Percentiles rank a stretch among this genome's conserved stretches.
Evolutionary conservation across 306 rosid species (phyloP).

Genomic region (Fragaria ananassa): DNA sequence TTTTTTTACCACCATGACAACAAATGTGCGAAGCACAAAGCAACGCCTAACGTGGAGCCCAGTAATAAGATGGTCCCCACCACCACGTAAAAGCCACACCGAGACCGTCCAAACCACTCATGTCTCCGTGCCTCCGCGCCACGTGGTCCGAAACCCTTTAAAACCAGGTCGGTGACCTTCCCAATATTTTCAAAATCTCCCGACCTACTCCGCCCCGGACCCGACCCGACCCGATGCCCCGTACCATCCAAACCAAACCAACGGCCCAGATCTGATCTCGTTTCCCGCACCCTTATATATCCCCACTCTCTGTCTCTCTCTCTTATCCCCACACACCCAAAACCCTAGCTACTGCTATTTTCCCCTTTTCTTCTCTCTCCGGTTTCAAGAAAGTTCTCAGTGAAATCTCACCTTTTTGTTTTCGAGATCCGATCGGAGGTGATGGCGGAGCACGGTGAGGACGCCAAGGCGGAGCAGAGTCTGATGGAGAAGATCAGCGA

Average conservation of each 20-base stretch:
- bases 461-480: slow-evolving; percentile 34
- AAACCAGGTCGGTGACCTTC: slow-evolving; percentile 25
- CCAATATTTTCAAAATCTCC: slow-evolving; percentile 1
- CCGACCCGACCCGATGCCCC: slow-evolving; percentile 9
- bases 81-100: background rate
- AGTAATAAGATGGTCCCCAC: background rate
- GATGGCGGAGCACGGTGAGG: slow-evolving; percentile 60
- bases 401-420: background rate
- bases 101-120: slow-evolving; percentile 13
- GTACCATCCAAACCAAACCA: background rate
- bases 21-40: background rate
- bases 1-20: background rate
- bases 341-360: slow-evolving; percentile 28
- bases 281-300: slow-evolving; percentile 28
- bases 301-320: background rate
- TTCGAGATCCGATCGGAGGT: slow-evolving; percentile 14
- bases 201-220: slow-evolving; percentile 26
- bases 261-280: slow-evolving; percentile 38
- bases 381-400: slow-evolving; percentile 18
- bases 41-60: slow-evolving; percentile 24
- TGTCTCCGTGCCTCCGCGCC: slow-evolving; percentile 15
- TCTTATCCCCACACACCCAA: background rate
- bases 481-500: slow-evolving; percentile 8
- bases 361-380: background rate
- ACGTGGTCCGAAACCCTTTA: slow-evolving; percentile 18